phyloP scores from a whole-genome alignment of 2,329 filamentous ascomycete species.

The Calonectria hawksworthii region DNA sequence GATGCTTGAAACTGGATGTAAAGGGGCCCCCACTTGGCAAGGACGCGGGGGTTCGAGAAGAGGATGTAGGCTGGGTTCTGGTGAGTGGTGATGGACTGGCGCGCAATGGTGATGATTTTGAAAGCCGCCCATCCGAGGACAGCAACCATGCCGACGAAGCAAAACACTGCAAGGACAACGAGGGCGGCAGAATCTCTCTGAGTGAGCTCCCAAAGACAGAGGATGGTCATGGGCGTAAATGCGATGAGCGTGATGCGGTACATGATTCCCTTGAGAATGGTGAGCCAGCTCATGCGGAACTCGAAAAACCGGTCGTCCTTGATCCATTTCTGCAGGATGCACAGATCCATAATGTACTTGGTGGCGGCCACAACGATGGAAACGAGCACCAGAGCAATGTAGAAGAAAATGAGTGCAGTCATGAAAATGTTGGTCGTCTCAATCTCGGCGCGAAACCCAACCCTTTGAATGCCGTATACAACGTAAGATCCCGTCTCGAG shows the following conservation, averaged over 20 bases:
- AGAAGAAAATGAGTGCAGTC: constrained; percentile 90
- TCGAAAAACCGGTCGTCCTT: constrained; percentile 89
- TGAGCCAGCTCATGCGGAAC: constrained; percentile 94
- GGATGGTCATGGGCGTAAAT: constrained; percentile 89
- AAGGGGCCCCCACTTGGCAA: constrained; percentile 98
- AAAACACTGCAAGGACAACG: constrained; percentile 88
- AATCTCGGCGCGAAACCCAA: constrained; percentile 88
- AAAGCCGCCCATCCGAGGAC: constrained; percentile 87
- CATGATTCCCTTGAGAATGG: constrained; percentile 91
- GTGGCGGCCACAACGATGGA: constrained; percentile 80
- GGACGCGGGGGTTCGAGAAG: constrained; percentile 89
- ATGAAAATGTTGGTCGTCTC: constrained; percentile 94
- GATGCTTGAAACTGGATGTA: constrained; percentile 97
- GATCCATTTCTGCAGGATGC: constrained; percentile 81
- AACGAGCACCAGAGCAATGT: constrained; percentile 83
- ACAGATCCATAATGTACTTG: constrained; percentile 84
- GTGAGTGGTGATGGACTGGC: constrained; percentile 86
- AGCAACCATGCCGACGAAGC: constrained; percentile 82
- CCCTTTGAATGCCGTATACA: constrained; percentile 88
- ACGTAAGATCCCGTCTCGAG: constrained; percentile 68
- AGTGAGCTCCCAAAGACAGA: constrained; percentile 95
- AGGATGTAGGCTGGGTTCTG: constrained; percentile 96
- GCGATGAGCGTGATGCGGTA: constrained; percentile 92
- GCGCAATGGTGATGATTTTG: constrained; percentile 76
- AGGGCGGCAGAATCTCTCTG: constrained; percentile 86